These are phyloP conservation scores for Termitomyces sp. DNA, from an alignment of 768 basidiomycete species.

Conservation along the genomic window DNA sequence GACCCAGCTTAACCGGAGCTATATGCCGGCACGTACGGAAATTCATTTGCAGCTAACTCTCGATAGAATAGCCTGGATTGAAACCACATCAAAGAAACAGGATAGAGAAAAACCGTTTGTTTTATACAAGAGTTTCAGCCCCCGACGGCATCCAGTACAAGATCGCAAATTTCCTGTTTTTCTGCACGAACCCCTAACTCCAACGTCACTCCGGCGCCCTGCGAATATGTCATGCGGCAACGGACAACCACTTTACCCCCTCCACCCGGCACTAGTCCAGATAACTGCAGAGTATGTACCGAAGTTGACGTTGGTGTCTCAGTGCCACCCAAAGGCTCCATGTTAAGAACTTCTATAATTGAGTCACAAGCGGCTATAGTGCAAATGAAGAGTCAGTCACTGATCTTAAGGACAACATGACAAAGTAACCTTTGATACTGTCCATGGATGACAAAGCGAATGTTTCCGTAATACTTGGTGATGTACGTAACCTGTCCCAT, in stretches of 20 bases:
- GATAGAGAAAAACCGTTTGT: slow-evolving; percentile 1
- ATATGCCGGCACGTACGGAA: not conserved
- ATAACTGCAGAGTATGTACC: slow-evolving; percentile 91
- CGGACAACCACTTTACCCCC: slow-evolving; percentile 95
- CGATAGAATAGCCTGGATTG: not conserved
- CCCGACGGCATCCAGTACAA: slow-evolving; percentile 88
- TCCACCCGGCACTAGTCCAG: slow-evolving; percentile 86
- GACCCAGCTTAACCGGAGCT: slow-evolving; percentile 9
- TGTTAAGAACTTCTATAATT: slow-evolving; percentile 91
- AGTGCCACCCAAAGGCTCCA: slow-evolving; percentile 94
- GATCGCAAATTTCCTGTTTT: slow-evolving; percentile 76
- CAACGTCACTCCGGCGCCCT: slow-evolving; percentile 87
- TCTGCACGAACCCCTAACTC: slow-evolving; percentile 92
- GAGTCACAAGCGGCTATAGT: slow-evolving; percentile 88
- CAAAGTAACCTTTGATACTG: slow-evolving; percentile 78
- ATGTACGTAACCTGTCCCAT: slow-evolving; percentile 87
- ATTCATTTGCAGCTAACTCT: not conserved
- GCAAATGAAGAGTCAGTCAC: slow-evolving; percentile 11
- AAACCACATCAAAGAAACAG: not conserved
- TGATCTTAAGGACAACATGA: slow-evolving; percentile 1
- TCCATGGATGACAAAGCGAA: slow-evolving; percentile 91
- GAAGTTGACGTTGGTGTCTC: slow-evolving; percentile 77
- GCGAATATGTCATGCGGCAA: slow-evolving; percentile 92
- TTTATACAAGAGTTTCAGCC: slow-evolving; percentile 32
- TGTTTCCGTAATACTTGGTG: slow-evolving; percentile 82